Evolutionary conservation across 139 green algal species (phyloP).

Genomic region (Limnomonas spitsbergensis): DNA sequence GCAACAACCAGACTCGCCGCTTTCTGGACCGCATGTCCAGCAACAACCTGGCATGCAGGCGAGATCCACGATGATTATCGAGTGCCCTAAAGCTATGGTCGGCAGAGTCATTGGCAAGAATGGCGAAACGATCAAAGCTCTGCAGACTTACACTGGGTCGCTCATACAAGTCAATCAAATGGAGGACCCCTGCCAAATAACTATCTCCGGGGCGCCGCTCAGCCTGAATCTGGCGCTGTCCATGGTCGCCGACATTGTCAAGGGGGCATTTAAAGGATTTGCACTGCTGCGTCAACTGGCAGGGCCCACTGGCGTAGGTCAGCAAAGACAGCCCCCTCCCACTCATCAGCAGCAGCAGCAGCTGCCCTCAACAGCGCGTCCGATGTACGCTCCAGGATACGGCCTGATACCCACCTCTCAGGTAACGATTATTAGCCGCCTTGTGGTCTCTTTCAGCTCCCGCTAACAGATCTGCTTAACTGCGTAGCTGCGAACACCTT

Average conservation of each 20-base stretch:
- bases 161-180: constrained; percentile 55
- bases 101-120: constrained; percentile 88
- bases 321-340: too few relatives aligned
- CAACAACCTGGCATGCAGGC: too few relatives aligned
- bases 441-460: too few relatives aligned
- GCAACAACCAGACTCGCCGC: too few relatives aligned
- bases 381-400: constrained; percentile 54
- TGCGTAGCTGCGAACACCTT: too few relatives aligned
- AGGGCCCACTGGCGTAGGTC: too few relatives aligned
- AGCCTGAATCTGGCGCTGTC: constrained; percentile 41
- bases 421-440: too few relatives aligned
- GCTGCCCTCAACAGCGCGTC: neutral
- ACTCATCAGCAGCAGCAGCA: too few relatives aligned
- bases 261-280: constrained; percentile 67
- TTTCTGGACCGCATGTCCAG: too few relatives aligned
- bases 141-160: constrained; percentile 81
- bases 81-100: constrained; percentile 85
- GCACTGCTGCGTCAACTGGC: constrained; percentile 57
- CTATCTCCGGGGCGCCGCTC: constrained; percentile 49
- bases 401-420: constrained; percentile 61
- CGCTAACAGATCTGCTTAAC: too few relatives aligned
- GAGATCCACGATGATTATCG: constrained; percentile 15
- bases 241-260: constrained; percentile 57
- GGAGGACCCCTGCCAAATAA: constrained; percentile 32
- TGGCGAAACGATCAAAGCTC: constrained; percentile 82